Percentiles rank a stretch among this genome's conserved stretches.
phyloP scores from a whole-genome alignment of 805 yeast species.

The Monosporozyma aerobia region DNA sequence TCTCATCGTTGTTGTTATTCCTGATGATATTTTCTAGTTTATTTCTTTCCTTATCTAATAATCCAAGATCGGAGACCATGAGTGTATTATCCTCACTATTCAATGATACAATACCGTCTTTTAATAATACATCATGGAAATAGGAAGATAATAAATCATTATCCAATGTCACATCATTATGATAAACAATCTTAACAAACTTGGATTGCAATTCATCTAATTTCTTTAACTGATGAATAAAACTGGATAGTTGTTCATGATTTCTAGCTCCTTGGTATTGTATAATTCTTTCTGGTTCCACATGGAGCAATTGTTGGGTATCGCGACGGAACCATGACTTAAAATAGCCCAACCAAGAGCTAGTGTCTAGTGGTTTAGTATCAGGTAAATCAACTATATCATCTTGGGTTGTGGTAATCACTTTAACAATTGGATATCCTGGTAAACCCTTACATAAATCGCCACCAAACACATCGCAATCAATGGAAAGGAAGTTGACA shows the following conservation, averaged over 20 bases:
- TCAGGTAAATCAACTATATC: not conserved
- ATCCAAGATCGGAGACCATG: not conserved
- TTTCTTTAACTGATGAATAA: slow-evolving; percentile 32
- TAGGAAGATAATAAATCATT: not conserved
- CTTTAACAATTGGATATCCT: slow-evolving; percentile 58
- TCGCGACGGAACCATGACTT: not conserved
- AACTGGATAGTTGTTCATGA: slow-evolving; percentile 39
- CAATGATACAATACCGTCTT: not conserved
- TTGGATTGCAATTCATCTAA: slow-evolving; percentile 8
- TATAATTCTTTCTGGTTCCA: slow-evolving; percentile 34
- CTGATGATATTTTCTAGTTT: slow-evolving; percentile 1
- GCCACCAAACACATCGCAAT: slow-evolving; percentile 28
- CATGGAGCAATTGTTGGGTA: slow-evolving; percentile 8
- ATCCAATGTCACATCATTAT: not conserved
- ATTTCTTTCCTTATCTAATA: not conserved
- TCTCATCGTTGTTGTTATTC: not conserved
- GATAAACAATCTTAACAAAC: slow-evolving; percentile 27
- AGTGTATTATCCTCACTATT: not conserved
- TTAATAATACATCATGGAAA: not conserved
- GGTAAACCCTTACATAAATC: slow-evolving; percentile 27
- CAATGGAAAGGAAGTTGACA: slow-evolving; percentile 25
- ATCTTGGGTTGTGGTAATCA: slow-evolving; percentile 38
- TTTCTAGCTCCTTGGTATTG: slow-evolving; percentile 49
- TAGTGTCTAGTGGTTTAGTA: not conserved
- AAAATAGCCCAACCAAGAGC: slow-evolving; percentile 3